Evolutionary conservation across 129 eudicot genomes (phyloP).

Genomic region (Sambucus nigra): DNA sequence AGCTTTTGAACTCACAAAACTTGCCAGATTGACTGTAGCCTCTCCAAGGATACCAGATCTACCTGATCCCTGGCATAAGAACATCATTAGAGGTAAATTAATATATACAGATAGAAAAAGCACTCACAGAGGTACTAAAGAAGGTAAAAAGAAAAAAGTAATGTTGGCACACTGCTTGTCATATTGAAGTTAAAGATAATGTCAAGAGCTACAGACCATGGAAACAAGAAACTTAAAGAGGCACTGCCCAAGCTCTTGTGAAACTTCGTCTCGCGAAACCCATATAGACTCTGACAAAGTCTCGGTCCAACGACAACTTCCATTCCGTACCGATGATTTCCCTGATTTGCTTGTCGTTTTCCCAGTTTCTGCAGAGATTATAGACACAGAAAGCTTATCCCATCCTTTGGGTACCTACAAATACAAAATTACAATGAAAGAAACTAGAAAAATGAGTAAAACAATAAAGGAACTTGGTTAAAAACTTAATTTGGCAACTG

Average conservation of each 20-base stretch:
- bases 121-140: too few relatives aligned
- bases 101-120: constrained; percentile 9
- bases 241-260: constrained; percentile 36
- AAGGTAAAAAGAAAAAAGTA: background rate
- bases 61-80: constrained; percentile 46
- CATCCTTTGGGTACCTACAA: constrained; percentile 81
- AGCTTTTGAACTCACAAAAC: constrained; percentile 34
- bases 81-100: constrained; percentile 7
- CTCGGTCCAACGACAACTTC: constrained; percentile 62
- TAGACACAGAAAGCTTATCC: constrained; percentile 59
- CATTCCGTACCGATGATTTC: constrained; percentile 43
- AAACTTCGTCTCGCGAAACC: constrained; percentile 37
- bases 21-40: constrained; percentile 46
- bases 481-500: constrained; percentile 13
- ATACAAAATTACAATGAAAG: constrained; percentile 12
- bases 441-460: constrained; percentile 11
- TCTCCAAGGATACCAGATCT: constrained; percentile 73
- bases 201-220: constrained; percentile 29
- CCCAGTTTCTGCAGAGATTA: constrained; percentile 57
- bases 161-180: background rate
- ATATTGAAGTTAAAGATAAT: background rate
- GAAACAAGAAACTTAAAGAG: constrained; percentile 53
- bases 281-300: constrained; percentile 38
- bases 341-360: constrained; percentile 50
- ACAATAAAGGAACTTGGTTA: background rate